Percentiles rank a stretch among this genome's conserved stretches.
Conservation (phyloP, 164 flowering plant species). For the Sextonia rubra region DNA sequence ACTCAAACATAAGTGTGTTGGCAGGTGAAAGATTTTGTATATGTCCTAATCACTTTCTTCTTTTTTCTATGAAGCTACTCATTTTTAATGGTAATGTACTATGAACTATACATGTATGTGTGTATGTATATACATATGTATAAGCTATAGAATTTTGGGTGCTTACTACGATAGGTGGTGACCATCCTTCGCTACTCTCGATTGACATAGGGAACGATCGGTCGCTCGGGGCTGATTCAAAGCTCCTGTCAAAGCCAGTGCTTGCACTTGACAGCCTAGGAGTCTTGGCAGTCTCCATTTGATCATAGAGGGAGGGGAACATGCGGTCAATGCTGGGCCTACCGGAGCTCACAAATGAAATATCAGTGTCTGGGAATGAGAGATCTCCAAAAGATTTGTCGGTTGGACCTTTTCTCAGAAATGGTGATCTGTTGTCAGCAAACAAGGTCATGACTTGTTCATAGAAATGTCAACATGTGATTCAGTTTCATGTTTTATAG, state of each 20-base stretch:
- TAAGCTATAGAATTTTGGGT: neutral
- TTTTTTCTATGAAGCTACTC: too few relatives aligned
- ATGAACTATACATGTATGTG: neutral
- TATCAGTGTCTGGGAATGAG: slow-evolving; percentile 39
- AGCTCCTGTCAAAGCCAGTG: slow-evolving; percentile 27
- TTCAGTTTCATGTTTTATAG: neutral
- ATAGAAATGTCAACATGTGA: neutral
- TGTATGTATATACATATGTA: neutral
- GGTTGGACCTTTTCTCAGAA: slow-evolving; percentile 18
- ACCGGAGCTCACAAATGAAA: slow-evolving; percentile 57
- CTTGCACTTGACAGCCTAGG: slow-evolving; percentile 23
- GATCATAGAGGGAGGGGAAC: slow-evolving; percentile 28
- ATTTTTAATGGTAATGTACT: too few relatives aligned
- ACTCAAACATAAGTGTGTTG: too few relatives aligned
- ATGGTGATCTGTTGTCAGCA: slow-evolving; percentile 37
- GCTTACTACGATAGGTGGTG: slow-evolving; percentile 29
- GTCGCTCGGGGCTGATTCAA: slow-evolving; percentile 28
- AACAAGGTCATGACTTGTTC: neutral
- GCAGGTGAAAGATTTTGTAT: too few relatives aligned
- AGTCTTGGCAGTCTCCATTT: slow-evolving; percentile 24
- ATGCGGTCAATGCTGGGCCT: slow-evolving; percentile 59
- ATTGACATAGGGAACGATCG: slow-evolving; percentile 17
- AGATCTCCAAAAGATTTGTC: slow-evolving; percentile 22
- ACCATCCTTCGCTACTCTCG: slow-evolving; percentile 18
- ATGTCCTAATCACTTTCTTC: too few relatives aligned